Evolutionary conservation across 345 rosid genomes (phyloP), one percentile per base, ranked within the genome.

Genomic region (Linum trigynum): DNA sequence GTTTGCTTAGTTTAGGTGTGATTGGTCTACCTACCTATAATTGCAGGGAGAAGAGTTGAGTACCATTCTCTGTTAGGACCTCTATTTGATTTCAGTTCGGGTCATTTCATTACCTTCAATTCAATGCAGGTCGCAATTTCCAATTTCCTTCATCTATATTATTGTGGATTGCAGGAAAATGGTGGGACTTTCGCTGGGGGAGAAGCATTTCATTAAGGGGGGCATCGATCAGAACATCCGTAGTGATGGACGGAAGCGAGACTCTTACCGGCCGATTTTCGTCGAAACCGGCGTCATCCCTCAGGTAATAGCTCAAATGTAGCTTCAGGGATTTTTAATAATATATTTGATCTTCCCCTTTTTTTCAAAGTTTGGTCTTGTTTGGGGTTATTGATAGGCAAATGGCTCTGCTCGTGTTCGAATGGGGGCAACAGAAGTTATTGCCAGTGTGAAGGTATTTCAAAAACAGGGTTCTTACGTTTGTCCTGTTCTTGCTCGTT

Each of bases 401-500:
- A 83, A 90, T 78, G 99, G 91, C 66, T 94, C 97, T 4, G 89
- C 97, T 15, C 85, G 90, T 72, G 88, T 94, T 16, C 79, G 76
- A 65, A 69, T 90, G 32, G 97, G 95, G 62, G 84, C 80, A 56
- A 90, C 92, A 5, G 92, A 94, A 77, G 96, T 90, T 67, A 85
- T 94, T 85, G 96, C 97, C 36, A 79, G 95, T 78, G 95, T 90
- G 65, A 94, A 94, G 97, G 97, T 90, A 80, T 62, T 67, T 53
- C 23, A 6, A 11, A 39, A 16, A 1, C 14, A 1, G 65, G 40
- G 23, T 62, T n/a, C 32, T 41, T n/a, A 39, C 15, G 2, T 39
- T 17, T 39, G 11, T 2, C 0, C 36, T 36, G 62, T 23, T 6
- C 14, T 5, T 55, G 58, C 58, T 55, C 16, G 38, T 36, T 59